phyloP scores from a whole-genome alignment of 345 rosid species.

The Dimocarpus longan region DNA sequence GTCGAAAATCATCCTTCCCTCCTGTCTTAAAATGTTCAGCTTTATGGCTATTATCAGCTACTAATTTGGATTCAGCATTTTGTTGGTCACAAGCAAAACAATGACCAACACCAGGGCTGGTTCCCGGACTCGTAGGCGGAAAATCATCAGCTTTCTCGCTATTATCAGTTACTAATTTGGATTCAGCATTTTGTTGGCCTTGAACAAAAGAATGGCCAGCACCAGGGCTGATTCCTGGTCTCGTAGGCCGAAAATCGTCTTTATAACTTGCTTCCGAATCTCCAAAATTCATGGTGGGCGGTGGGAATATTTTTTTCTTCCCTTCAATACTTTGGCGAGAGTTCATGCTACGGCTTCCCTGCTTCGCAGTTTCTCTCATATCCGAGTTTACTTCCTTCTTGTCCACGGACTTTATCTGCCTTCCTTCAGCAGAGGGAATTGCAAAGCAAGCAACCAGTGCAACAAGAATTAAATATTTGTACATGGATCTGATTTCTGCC shows the following conservation, averaged over 20 bases:
- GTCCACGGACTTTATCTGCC: conserved; percentile 31
- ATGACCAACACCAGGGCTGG: too few relatives aligned
- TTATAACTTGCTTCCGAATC: not conserved
- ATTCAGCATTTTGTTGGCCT: not conserved
- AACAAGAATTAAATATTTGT: conserved; percentile 22
- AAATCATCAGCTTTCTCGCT: too few relatives aligned
- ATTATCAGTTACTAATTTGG: not conserved
- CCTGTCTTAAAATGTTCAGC: conserved; percentile 27
- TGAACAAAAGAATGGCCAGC: conserved; percentile 32
- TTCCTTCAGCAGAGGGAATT: conserved; percentile 33
- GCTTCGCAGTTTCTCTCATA: not conserved
- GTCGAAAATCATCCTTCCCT: conserved; percentile 39
- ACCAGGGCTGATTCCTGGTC: conserved; percentile 48
- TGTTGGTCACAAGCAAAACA: too few relatives aligned
- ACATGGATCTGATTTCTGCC: conserved; percentile 26
- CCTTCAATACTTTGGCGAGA: too few relatives aligned
- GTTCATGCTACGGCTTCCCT: not conserved
- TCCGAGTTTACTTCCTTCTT: not conserved
- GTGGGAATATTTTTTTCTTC: not conserved
- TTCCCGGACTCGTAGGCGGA: too few relatives aligned
- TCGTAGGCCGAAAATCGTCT: conserved; percentile 36
- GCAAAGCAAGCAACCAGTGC: conserved; percentile 28
- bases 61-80: too few relatives aligned
- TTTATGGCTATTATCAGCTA: not conserved
- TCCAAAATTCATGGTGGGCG: not conserved